Percentiles rank a stretch among this genome's conserved stretches.
Evolutionary conservation across 805 yeast species (phyloP).

Genomic region (Cyberlindnera mrakii): DNA sequence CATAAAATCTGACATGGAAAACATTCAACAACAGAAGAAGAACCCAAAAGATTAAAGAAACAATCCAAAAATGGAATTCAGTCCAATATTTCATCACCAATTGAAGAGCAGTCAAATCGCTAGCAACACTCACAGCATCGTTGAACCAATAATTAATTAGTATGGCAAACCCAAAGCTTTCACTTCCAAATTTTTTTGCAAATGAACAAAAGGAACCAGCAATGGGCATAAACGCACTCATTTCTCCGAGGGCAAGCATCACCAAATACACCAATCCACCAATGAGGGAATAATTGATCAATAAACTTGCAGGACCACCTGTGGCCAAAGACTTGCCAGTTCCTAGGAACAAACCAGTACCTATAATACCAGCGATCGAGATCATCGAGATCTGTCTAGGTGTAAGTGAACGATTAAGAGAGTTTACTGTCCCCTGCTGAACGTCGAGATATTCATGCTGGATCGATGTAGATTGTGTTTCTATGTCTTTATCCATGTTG

Average conservation of each 20-base stretch:
- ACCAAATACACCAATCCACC: slow-evolving; percentile 54
- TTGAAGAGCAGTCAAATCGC: slow-evolving; percentile 51
- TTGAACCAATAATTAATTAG: slow-evolving; percentile 30
- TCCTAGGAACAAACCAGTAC: slow-evolving; percentile 60
- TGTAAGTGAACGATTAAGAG: slow-evolving; percentile 27
- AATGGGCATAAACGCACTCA: slow-evolving; percentile 47
- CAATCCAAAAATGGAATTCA: slow-evolving; percentile 42
- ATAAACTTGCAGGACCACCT: slow-evolving; percentile 35
- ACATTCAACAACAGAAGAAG: slow-evolving; percentile 41
- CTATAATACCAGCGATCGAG: slow-evolving; percentile 80
- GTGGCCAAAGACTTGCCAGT: slow-evolving; percentile 39
- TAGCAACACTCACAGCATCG: slow-evolving; percentile 42
- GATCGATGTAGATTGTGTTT: background rate
- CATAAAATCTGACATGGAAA: slow-evolving; percentile 48
- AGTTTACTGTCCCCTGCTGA: slow-evolving; percentile 10
- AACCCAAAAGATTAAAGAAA: slow-evolving; percentile 49
- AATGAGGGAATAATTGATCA: slow-evolving; percentile 28
- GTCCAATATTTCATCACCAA: slow-evolving; percentile 51
- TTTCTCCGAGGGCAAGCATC: slow-evolving; percentile 56
- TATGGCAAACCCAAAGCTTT: slow-evolving; percentile 42
- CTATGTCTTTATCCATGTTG: background rate
- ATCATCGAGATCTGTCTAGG: slow-evolving; percentile 62
- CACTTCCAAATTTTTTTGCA: slow-evolving; percentile 41
- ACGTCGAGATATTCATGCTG: background rate
- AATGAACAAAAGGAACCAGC: slow-evolving; percentile 58